These are phyloP conservation scores for Marchantia paleacea DNA, from an alignment of 225 moss, liverwort and hornwort species.

Conservation along the genomic window DNA sequence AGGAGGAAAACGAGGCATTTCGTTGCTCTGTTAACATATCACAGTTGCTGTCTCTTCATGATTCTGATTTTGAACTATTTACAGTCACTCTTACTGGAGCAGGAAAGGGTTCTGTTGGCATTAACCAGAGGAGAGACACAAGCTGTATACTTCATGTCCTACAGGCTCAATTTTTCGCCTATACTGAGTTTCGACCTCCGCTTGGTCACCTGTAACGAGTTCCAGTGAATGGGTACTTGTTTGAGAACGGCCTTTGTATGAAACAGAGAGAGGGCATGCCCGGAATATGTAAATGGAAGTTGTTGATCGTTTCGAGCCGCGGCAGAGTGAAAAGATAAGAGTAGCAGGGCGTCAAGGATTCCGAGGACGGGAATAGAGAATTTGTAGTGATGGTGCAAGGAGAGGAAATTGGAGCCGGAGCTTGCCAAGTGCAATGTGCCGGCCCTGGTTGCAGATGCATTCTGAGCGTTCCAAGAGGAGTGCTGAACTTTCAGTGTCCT, in stretches of 20 bases:
- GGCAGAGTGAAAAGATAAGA: too few relatives aligned
- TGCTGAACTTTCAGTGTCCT: constrained; percentile 95
- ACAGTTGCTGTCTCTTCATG: background rate
- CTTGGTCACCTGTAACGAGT: background rate
- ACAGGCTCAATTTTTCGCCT: background rate
- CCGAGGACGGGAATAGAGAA: background rate
- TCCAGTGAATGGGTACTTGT: background rate
- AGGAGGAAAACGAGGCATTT: background rate
- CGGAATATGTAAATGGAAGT: background rate
- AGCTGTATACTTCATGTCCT: background rate
- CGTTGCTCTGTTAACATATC: background rate
- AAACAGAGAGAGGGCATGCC: background rate
- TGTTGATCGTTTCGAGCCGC: background rate
- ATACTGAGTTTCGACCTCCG: background rate
- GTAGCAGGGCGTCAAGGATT: background rate
- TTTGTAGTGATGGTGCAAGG: constrained; percentile 28
- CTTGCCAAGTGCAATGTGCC: constrained; percentile 97
- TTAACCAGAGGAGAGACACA: background rate
- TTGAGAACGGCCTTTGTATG: background rate
- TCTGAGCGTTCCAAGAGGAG: constrained; percentile 84
- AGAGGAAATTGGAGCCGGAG: constrained; percentile 38
- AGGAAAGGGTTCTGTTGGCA: background rate
- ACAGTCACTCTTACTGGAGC: background rate
- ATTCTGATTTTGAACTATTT: background rate
- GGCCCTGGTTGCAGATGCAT: constrained; percentile 72